phyloP scores from a whole-genome alignment of 257 asterid genomes.

The Rauvolfia tetraphylla region DNA sequence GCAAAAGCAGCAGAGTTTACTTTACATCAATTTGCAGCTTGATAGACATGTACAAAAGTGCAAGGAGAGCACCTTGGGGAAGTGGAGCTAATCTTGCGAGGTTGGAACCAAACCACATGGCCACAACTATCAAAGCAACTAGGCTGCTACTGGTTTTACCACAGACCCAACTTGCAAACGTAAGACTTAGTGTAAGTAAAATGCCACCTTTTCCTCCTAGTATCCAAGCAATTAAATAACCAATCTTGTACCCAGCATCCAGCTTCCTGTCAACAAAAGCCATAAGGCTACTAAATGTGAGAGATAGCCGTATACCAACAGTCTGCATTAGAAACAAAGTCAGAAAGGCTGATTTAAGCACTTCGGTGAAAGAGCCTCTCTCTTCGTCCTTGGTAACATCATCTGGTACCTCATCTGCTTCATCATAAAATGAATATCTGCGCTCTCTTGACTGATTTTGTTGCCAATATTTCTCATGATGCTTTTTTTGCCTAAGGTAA shows the following conservation, averaged over 20 bases:
- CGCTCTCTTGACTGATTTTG: slow-evolving; percentile 28
- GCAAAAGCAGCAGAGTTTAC: slow-evolving; percentile 28
- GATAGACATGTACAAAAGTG: slow-evolving; percentile 80
- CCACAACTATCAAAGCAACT: slow-evolving; percentile 58
- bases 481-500: slow-evolving; percentile 50
- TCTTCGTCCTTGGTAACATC: slow-evolving; percentile 36
- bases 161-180: slow-evolving; percentile 77
- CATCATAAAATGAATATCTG: slow-evolving; percentile 36
- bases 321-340: slow-evolving; percentile 73
- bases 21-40: slow-evolving; percentile 65
- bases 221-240: slow-evolving; percentile 63
- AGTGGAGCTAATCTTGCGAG: slow-evolving; percentile 65
- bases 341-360: slow-evolving; percentile 62
- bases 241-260: slow-evolving; percentile 76
- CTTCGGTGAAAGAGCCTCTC: slow-evolving; percentile 62
- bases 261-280: slow-evolving; percentile 63
- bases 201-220: slow-evolving; percentile 72
- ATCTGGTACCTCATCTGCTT: slow-evolving; percentile 31
- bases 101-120: slow-evolving; percentile 79
- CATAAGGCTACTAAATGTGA: slow-evolving; percentile 59
- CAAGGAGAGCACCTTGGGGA: slow-evolving; percentile 86
- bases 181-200: slow-evolving; percentile 59
- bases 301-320: slow-evolving; percentile 54
- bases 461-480: slow-evolving; percentile 45
- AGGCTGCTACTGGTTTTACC: slow-evolving; percentile 78